Evolutionary conservation across 2,329 filamentous ascomycete species (phyloP).

Genomic region (Domatiomyces catenatus): DNA sequence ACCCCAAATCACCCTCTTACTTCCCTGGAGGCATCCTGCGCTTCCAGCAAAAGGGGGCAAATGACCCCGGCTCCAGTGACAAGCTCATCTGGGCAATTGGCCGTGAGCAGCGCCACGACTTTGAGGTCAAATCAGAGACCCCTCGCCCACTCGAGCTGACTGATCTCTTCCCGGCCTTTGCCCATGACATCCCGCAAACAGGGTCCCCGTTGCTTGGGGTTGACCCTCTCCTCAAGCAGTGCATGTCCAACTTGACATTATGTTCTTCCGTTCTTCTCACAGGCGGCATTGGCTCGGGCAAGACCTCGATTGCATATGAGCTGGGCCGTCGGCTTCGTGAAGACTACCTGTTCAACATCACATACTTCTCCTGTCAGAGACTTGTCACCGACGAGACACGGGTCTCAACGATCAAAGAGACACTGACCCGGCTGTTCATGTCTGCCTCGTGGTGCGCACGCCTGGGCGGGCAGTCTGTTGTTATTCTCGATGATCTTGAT

Average conservation of each 20-base stretch:
- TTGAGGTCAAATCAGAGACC: constrained; percentile 64
- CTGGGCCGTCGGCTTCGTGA: constrained; percentile 58
- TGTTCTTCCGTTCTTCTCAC: constrained; percentile 81
- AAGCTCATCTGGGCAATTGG: constrained; percentile 53
- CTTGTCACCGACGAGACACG: constrained; percentile 82
- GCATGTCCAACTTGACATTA: constrained; percentile 63
- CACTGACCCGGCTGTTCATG: constrained; percentile 68
- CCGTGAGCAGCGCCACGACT: constrained; percentile 53
- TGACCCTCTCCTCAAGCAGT: constrained; percentile 55
- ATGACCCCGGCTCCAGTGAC: constrained; percentile 21
- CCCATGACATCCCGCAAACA: constrained; percentile 40
- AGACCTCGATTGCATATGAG: constrained; percentile 64
- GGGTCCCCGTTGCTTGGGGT: constrained; percentile 65
- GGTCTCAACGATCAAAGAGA: constrained; percentile 82
- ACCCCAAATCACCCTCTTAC: constrained; percentile 37
- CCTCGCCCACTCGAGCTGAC: constrained; percentile 43
- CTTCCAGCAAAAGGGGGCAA: constrained; percentile 35
- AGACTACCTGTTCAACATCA: constrained; percentile 62
- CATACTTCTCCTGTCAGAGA: constrained; percentile 74
- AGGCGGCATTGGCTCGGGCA: constrained; percentile 78
- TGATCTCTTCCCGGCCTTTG: constrained; percentile 28
- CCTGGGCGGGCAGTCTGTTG: constrained; percentile 64
- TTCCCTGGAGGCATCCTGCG: constrained; percentile 77
- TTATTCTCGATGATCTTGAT: constrained; percentile 86
- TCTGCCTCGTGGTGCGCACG: constrained; percentile 81